Evolutionary conservation across 805 yeast genomes (phyloP), one percentile per base, ranked within the genome.

Genomic region (Candida krabiensis): DNA sequence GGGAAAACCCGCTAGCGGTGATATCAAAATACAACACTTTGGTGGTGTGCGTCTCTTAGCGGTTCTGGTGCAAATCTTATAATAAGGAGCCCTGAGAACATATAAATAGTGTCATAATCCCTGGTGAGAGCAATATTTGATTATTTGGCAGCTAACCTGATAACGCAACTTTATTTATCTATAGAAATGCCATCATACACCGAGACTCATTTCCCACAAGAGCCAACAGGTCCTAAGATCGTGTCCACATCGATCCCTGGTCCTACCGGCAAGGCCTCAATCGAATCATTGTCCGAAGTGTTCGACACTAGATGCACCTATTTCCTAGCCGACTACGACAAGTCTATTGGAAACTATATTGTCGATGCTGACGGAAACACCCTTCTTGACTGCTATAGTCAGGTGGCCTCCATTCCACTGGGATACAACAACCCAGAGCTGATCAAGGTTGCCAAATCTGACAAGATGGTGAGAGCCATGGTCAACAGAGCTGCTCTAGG

Each of bases 401-500:
- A 86, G 68, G 84, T 86, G 52, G 86, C 95, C 9, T 86, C 95
- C 11, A 85, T 86, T 49, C 83, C 93, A 13, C 71, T 86, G 43
- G 95, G 95, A 33, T 86, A 86, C 77, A 86, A 86, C 71, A 83
- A 86, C 69, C 95, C 95, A 15, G 82, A 76, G 28, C 70, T 86
- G 49, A 69, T 75, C 36, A 76, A 79, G 64, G 78, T 78, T 35
- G 91, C 93, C 35, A 71, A 71, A 58, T 74, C 86, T 25, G 83
- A 77, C 42, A 81, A 74, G 53, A 80, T 82, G 85, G 64, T 80
- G 45, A 74, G 79, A 59, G 87, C 91, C 17, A 63, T 86, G 38
- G 80, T 85, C 47, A 83, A 86, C 69, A 77, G 95, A 62, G 95
- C 95, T 28, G 95, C 95, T 15, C 66, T 83, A 43, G 93, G 91